Evolutionary conservation across 1,284 basidiomycete species (phyloP).

Genomic region (Moesziomyces parantarcticus): DNA sequence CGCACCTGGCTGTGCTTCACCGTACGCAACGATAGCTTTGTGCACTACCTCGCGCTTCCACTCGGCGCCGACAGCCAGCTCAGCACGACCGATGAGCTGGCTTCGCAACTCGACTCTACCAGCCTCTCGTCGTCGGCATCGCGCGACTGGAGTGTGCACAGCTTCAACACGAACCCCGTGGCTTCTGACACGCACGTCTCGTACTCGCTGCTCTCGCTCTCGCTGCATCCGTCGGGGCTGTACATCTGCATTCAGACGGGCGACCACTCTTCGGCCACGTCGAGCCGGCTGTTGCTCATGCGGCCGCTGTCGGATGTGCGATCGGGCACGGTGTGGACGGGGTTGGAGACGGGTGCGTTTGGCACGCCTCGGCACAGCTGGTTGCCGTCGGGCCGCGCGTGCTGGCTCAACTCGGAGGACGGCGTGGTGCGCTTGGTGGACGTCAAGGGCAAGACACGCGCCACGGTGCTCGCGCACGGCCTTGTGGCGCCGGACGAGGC

Average conservation of each 20-base stretch:
- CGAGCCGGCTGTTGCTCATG: constrained; percentile 54
- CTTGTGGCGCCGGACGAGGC: not conserved
- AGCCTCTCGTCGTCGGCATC: not conserved
- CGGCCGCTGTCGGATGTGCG: constrained; percentile 38
- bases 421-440: constrained; percentile 57
- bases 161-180: constrained; percentile 61
- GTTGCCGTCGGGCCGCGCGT: constrained; percentile 44
- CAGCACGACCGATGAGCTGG: constrained; percentile 5
- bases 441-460: constrained; percentile 44
- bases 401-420: constrained; percentile 62
- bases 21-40: constrained; percentile 45
- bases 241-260: constrained; percentile 61
- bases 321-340: constrained; percentile 55
- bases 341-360: constrained; percentile 42
- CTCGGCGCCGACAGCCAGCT: constrained; percentile 16
- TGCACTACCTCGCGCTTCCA: constrained; percentile 61
- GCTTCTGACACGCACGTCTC: constrained; percentile 53
- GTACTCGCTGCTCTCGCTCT: constrained; percentile 60
- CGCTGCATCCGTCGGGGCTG: constrained; percentile 51
- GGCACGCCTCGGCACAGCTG: constrained; percentile 56
- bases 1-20: constrained; percentile 60
- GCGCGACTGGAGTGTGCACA: constrained; percentile 37
- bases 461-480: constrained; percentile 49
- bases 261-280: constrained; percentile 41
- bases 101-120: constrained; percentile 1